Conservation (phyloP, 805 yeast species). For the Starmerella cellae region DNA sequence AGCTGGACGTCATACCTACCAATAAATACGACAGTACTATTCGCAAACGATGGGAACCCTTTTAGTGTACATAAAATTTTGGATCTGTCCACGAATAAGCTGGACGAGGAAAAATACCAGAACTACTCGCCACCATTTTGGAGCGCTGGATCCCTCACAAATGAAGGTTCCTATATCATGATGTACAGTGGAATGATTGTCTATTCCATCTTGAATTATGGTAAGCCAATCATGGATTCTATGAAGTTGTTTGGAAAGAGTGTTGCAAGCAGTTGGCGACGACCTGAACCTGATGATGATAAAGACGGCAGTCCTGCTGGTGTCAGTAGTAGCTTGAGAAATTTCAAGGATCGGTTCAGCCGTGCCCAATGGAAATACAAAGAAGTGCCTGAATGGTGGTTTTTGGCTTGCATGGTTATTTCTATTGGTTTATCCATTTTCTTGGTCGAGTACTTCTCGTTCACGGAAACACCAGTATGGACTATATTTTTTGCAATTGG, state of each 20-base stretch:
- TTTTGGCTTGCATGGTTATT: slow-evolving; percentile 31
- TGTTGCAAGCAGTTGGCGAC: slow-evolving; percentile 4
- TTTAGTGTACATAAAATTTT: slow-evolving; percentile 35
- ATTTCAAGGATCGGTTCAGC: slow-evolving; percentile 20
- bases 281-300: neutral
- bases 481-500: slow-evolving; percentile 46
- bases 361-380: slow-evolving; percentile 42
- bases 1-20: slow-evolving; percentile 41
- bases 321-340: slow-evolving; percentile 4
- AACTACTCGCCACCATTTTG: slow-evolving; percentile 46
- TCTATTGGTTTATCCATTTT: slow-evolving; percentile 35
- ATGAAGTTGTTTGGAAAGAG: slow-evolving; percentile 20
- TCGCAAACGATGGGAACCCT: slow-evolving; percentile 34
- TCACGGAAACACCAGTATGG: slow-evolving; percentile 34
- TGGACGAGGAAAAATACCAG: slow-evolving; percentile 35
- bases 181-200: slow-evolving; percentile 42
- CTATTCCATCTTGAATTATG: slow-evolving; percentile 36
- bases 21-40: slow-evolving; percentile 32
- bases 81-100: slow-evolving; percentile 25
- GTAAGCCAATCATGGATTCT: slow-evolving; percentile 24
- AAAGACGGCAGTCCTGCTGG: neutral
- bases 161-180: slow-evolving; percentile 41
- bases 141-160: slow-evolving; percentile 41
- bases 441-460: slow-evolving; percentile 34
- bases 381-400: slow-evolving; percentile 46